Evolutionary conservation across 768 basidiomycete genomes (phyloP), one percentile per base, ranked within the genome.

Genomic region (Nidularia pulvinata): DNA sequence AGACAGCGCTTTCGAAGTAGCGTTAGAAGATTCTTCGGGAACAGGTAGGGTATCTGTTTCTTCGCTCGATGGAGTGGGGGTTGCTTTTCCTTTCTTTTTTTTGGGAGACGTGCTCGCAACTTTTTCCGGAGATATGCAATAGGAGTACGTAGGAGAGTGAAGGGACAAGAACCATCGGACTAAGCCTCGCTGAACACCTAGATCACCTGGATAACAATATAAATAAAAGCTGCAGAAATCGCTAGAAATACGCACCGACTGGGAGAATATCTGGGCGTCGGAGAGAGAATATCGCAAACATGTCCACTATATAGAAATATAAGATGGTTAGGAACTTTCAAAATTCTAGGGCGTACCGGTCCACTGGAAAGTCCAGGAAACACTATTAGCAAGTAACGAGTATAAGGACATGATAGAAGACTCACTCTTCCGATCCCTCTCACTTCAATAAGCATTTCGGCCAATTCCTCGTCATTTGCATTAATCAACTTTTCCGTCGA

Each of bases 211-310:
- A 7, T 9, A 56, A 50, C 33, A 34, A 10, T n/a, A 14, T n/a
- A 25, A 46, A 10, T n/a, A 10, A 46, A n/a, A 46, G 10, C 3
- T 46, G 3, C 2, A n/a, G 11, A 30, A 14, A 25, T n/a, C 13
- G 30, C 22, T 14, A 35, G 50, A n/a, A 11, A 9, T 33, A 34
- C 67, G 36, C 55, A 70, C 73, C 69, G 56, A 76, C 69, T 47
- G 74, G 69, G 25, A 95, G 76, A 50, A 97, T 88, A 65, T 95
- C 84, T 1, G 90, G 90, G 16, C 93, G 84, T 0, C 92, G 79
- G 33, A 95, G 74, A 2, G 91, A 88, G 69, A 95, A 96, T 44
- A 97, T 91, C 11, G 89, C 81, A 63, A 95, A 95, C 94, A 95
- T 95, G 61, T 94, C 87, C n/a, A 93, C 91, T 80, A 70, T 52